Evolutionary conservation across 2,329 filamentous ascomycete genomes (phyloP).

Genomic region (Trichoderma pleuroti): DNA sequence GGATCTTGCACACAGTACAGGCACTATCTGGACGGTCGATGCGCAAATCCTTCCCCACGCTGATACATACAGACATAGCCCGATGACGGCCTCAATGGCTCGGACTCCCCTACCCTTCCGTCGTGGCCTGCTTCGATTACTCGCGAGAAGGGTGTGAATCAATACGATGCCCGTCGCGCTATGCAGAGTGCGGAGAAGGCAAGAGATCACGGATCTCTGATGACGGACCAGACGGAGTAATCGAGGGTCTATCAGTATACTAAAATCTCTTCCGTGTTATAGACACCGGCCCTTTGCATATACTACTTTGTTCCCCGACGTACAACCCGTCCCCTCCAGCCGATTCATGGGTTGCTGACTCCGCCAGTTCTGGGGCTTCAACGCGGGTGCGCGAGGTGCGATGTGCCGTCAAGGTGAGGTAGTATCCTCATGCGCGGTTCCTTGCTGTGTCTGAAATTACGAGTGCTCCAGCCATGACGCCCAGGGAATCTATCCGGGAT

Average conservation of each 20-base stretch:
- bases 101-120: not conserved
- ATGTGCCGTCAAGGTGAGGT: not conserved
- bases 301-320: not conserved
- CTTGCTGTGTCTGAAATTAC: not conserved
- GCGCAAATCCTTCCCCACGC: constrained; percentile 8
- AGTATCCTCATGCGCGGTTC: not conserved
- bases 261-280: not conserved
- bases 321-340: not conserved
- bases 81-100: constrained; percentile 10
- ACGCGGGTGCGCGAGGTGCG: not conserved
- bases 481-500: not conserved
- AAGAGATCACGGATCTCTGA: not conserved
- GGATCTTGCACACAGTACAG: constrained; percentile 3
- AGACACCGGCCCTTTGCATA: not conserved
- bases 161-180: not conserved
- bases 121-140: not conserved
- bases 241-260: not conserved
- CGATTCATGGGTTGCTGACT: not conserved
- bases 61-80: not conserved
- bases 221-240: not conserved
- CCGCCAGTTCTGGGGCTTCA: not conserved
- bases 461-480: not conserved
- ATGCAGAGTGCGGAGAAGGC: constrained; percentile 8
- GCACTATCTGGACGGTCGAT: not conserved
- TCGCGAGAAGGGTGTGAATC: not conserved